Conservation (phyloP, 257 asterid genomes). For the Henckelia pumila region DNA sequence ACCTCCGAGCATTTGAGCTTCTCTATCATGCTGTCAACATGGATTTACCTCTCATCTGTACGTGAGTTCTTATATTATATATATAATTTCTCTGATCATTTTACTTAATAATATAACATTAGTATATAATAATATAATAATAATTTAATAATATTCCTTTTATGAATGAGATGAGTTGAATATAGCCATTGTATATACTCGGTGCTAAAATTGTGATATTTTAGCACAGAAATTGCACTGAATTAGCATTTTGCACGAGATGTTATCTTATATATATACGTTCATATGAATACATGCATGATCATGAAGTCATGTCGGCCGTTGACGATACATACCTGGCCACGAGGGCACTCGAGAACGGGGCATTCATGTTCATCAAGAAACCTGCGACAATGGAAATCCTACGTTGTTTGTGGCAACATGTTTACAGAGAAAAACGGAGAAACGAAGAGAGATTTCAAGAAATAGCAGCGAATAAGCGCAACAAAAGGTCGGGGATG, state of each 20-base stretch:
- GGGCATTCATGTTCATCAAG: conserved; percentile 33
- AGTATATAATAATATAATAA: no score
- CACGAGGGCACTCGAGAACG: conserved; percentile 30
- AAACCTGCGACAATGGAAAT: conserved; percentile 33
- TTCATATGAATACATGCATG: conserved; percentile 6
- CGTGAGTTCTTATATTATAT: conserved; percentile 1
- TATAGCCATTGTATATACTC: no score
- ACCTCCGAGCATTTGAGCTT: conserved; percentile 4
- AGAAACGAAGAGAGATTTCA: background rate
- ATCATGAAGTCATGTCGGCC: conserved; percentile 31
- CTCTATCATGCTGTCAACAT: conserved; percentile 14
- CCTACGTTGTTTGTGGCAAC: conserved; percentile 41
- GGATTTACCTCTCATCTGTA: conserved; percentile 16
- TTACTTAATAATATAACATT: no score
- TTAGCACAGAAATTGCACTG: no score
- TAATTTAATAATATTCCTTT: no score
- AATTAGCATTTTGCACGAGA: no score
- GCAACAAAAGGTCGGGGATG: background rate
- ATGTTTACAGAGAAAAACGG: conserved; percentile 35
- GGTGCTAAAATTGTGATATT: no score
- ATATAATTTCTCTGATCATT: no score
- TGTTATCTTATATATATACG: background rate
- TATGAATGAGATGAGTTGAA: no score
- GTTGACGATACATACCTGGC: conserved; percentile 31
- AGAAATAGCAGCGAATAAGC: background rate